phyloP scores from a whole-genome alignment of 2,329 filamentous ascomycete species.

The Coniochaeta sp. region DNA sequence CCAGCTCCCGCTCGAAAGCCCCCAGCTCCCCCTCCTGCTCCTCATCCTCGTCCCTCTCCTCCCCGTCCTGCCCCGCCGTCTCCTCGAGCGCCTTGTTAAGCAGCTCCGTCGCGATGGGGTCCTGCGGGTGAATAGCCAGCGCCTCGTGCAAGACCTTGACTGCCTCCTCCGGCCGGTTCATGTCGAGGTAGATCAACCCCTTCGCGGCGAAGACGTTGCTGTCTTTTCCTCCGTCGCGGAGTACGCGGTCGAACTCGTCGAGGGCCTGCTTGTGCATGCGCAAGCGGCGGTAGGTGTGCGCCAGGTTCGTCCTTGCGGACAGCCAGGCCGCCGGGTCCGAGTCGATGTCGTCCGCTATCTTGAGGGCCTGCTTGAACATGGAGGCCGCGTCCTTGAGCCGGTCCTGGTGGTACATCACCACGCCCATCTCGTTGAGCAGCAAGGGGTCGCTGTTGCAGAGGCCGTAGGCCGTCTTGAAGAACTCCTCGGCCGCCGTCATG shows the following conservation, averaged over 20 bases:
- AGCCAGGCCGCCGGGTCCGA: constrained; percentile 79
- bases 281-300: constrained; percentile 74
- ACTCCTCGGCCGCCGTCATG: constrained; percentile 87
- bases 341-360: constrained; percentile 72
- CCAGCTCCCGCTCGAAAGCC: constrained; percentile 46
- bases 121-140: constrained; percentile 69
- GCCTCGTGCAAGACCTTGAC: constrained; percentile 80
- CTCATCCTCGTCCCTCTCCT: constrained; percentile 7
- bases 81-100: constrained; percentile 65
- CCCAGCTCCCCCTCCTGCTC: constrained; percentile 32
- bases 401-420: constrained; percentile 91
- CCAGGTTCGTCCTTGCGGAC: constrained; percentile 79
- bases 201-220: constrained; percentile 74
- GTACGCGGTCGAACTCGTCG: constrained; percentile 76
- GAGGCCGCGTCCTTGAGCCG: constrained; percentile 67
- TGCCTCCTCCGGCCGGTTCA: constrained; percentile 68
- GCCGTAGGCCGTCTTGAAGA: constrained; percentile 80
- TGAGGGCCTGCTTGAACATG: constrained; percentile 71
- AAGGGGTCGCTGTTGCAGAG: constrained; percentile 81
- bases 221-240: constrained; percentile 75
- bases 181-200: constrained; percentile 75
- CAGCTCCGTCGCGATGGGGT: constrained; percentile 73
- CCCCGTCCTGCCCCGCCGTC: constrained; percentile 36
- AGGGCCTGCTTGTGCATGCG: constrained; percentile 65
- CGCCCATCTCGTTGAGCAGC: constrained; percentile 89